Conservation (phyloP, 192 early-diverging fungal species). For the Umbelopsis isabellina region DNA sequence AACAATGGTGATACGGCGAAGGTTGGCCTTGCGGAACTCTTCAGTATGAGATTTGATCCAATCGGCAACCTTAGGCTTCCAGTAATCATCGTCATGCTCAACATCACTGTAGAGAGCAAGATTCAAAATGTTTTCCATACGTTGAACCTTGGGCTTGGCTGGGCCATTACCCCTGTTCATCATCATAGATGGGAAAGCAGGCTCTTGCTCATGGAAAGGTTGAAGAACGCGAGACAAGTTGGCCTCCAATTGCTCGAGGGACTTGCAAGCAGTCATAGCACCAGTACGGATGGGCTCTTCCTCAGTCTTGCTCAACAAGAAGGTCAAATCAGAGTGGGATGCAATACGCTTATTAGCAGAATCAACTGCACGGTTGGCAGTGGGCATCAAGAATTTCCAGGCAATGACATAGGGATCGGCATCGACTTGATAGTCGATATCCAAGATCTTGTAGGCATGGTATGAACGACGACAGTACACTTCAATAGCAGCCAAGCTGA, state of each 20-base stretch:
- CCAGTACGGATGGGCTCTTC: constrained; percentile 83
- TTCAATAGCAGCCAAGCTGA: constrained; percentile 88
- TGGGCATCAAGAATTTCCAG: constrained; percentile 78
- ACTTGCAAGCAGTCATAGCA: constrained; percentile 77
- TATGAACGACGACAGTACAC: constrained; percentile 97
- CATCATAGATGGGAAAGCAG: constrained; percentile 37
- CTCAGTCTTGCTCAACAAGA: constrained; percentile 71
- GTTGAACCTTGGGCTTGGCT: constrained; percentile 26
- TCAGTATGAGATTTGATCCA: constrained; percentile 63
- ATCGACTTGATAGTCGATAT: constrained; percentile 76
- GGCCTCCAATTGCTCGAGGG: constrained; percentile 70
- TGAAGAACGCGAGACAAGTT: constrained; percentile 62
- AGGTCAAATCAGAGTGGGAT: constrained; percentile 82
- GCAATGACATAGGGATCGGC: constrained; percentile 68
- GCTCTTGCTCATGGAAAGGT: constrained; percentile 57
- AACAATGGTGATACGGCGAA: constrained; percentile 91
- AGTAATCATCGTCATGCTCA: constrained; percentile 70
- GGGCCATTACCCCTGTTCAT: constrained; percentile 10
- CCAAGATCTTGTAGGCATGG: constrained; percentile 94
- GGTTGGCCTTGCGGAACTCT: constrained; percentile 71
- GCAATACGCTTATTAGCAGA: constrained; percentile 69
- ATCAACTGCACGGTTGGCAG: constrained; percentile 46
- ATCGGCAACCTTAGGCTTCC: constrained; percentile 63
- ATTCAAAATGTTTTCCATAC: constrained; percentile 83
- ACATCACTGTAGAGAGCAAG: constrained; percentile 74